Conservation (phyloP, 495 filamentous ascomycete species). For the Coniosporium apollinis region DNA sequence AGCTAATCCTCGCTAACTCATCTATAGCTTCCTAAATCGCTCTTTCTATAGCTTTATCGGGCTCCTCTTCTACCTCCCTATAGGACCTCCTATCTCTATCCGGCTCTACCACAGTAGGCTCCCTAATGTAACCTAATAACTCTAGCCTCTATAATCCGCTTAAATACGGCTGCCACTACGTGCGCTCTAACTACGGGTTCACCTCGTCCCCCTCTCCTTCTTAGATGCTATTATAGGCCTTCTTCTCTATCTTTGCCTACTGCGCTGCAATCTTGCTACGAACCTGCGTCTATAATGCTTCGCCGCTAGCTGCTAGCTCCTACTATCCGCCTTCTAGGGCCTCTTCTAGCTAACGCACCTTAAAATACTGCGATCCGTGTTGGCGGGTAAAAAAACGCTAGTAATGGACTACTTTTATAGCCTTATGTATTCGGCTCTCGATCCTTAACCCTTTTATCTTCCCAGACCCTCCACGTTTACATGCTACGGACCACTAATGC, state of each 20-base stretch:
- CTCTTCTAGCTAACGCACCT: background rate
- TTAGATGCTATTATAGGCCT: background rate
- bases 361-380: background rate
- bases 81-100: too few relatives aligned
- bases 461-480: background rate
- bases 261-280: background rate
- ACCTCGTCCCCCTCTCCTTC: constrained; percentile 4
- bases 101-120: too few relatives aligned
- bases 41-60: background rate
- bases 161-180: constrained; percentile 7
- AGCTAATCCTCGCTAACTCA: constrained; percentile 1
- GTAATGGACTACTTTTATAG: background rate
- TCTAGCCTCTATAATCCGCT: constrained; percentile 1
- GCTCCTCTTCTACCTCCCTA: constrained; percentile 1
- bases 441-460: background rate
- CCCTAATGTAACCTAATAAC: constrained; percentile 1
- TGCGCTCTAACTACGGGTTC: constrained; percentile 7
- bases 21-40: constrained; percentile 6
- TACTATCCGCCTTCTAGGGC: background rate
- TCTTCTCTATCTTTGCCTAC: background rate
- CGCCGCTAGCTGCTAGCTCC: background rate
- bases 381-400: background rate
- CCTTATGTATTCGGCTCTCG: background rate
- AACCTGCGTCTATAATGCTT: background rate
- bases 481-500: background rate